Evolutionary conservation across 768 basidiomycete genomes (phyloP).

Genomic region (Ramaria sp.): DNA sequence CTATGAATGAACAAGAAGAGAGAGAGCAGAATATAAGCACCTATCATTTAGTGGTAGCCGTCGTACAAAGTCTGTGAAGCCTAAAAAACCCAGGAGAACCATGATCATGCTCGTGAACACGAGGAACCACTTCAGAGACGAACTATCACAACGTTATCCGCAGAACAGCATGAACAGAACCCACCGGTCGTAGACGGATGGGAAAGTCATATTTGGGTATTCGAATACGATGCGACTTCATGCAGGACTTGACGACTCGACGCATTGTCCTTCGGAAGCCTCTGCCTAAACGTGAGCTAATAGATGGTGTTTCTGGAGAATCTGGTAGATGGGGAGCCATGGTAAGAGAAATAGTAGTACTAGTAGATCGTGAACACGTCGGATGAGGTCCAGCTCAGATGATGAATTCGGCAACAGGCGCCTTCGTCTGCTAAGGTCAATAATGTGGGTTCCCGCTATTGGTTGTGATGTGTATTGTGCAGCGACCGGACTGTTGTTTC

Average conservation of each 20-base stretch:
- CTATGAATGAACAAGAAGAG: background rate
- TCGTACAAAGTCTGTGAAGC: conserved; percentile 61
- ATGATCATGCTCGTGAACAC: conserved; percentile 58
- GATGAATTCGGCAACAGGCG: too few species aligned
- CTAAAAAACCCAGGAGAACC: conserved; percentile 60
- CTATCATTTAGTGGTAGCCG: conserved; percentile 64
- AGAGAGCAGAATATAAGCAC: background rate
- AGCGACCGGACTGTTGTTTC: too few species aligned
- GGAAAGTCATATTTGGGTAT: conserved; percentile 63
- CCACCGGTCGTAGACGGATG: conserved; percentile 60
- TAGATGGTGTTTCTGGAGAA: background rate
- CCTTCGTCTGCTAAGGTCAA: too few species aligned
- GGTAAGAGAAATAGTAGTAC: background rate
- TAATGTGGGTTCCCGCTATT: background rate
- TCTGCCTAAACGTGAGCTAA: background rate
- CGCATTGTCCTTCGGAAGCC: background rate
- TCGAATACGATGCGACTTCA: conserved; percentile 58
- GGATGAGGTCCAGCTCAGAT: background rate
- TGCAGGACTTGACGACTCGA: conserved; percentile 41
- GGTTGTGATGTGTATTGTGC: too few species aligned
- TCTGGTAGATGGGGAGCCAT: background rate
- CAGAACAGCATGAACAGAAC: conserved; percentile 13
- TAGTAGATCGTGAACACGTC: too few species aligned
- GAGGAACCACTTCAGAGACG: conserved; percentile 64
- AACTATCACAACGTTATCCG: background rate